These are phyloP conservation scores for Blastobotrys persicus DNA, from an alignment of 1,139 yeast genomes.

Conservation along the genomic window DNA sequence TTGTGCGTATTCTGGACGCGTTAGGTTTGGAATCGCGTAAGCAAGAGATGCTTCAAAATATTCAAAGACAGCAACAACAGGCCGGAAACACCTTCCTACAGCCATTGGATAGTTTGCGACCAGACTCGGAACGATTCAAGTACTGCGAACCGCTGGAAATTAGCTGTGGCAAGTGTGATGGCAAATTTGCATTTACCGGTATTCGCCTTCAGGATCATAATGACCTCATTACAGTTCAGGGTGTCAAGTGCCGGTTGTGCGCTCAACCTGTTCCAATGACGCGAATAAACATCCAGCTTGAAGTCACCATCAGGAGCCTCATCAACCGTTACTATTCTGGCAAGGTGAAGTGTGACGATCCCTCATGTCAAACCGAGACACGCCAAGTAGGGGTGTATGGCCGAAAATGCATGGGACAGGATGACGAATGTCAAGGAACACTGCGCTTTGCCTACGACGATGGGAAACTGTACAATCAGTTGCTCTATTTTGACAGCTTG, in stretches of 20 bases:
- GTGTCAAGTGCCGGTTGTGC: slow-evolving; percentile 70
- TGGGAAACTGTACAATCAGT: slow-evolving; percentile 80
- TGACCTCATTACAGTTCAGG: slow-evolving; percentile 60
- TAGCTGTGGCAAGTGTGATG: slow-evolving; percentile 59
- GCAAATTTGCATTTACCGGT: slow-evolving; percentile 68
- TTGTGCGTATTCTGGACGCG: slow-evolving; percentile 69
- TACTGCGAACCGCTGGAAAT: slow-evolving; percentile 56
- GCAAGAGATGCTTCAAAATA: slow-evolving; percentile 28
- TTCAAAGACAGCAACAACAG: slow-evolving; percentile 23
- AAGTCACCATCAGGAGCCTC: slow-evolving; percentile 62
- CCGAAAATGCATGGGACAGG: slow-evolving; percentile 69
- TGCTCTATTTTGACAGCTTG: slow-evolving; percentile 71
- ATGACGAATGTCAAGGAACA: slow-evolving; percentile 75
- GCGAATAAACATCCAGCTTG: slow-evolving; percentile 68
- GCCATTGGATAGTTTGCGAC: slow-evolving; percentile 78
- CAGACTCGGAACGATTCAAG: slow-evolving; percentile 80
- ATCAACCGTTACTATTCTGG: slow-evolving; percentile 80
- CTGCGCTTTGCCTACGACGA: slow-evolving; percentile 78
- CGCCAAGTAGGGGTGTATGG: slow-evolving; percentile 91
- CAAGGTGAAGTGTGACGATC: slow-evolving; percentile 81
- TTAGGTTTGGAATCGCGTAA: slow-evolving; percentile 74
- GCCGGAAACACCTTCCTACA: slow-evolving; percentile 49
- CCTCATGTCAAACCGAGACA: slow-evolving; percentile 76
- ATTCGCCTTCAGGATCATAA: slow-evolving; percentile 35
- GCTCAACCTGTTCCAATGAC: slow-evolving; percentile 49